phyloP scores from a whole-genome alignment of 2,329 filamentous ascomycete genomes.

The Pseudofabraea citricarpa region DNA sequence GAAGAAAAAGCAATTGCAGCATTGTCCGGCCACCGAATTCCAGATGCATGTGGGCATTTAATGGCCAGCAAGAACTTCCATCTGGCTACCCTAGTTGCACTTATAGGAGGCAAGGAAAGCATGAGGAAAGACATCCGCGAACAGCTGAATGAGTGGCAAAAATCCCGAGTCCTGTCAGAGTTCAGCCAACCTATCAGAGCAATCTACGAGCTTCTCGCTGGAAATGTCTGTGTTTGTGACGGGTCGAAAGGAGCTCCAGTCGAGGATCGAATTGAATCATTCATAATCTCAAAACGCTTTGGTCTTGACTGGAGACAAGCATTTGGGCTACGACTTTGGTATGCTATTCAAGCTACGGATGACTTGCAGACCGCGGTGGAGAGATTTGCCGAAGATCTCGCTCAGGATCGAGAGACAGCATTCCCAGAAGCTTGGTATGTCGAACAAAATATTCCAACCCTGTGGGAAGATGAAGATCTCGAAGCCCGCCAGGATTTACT shows the following conservation, averaged over 20 bases:
- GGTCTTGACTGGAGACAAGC: slow-evolving; percentile 89
- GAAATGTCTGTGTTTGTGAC: slow-evolving; percentile 79
- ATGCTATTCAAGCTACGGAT: slow-evolving; percentile 65
- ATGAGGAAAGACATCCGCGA: slow-evolving; percentile 70
- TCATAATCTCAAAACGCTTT: slow-evolving; percentile 79
- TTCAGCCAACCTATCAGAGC: slow-evolving; percentile 80
- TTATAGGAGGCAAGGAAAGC: slow-evolving; percentile 69
- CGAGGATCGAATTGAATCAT: slow-evolving; percentile 77
- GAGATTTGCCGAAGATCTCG: slow-evolving; percentile 69
- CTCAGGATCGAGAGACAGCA: slow-evolving; percentile 62
- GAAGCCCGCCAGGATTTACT: slow-evolving; percentile 69
- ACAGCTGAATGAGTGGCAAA: slow-evolving; percentile 81
- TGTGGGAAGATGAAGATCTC: slow-evolving; percentile 57
- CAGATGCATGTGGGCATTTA: slow-evolving; percentile 78
- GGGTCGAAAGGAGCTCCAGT: slow-evolving; percentile 67
- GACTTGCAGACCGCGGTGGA: slow-evolving; percentile 68
- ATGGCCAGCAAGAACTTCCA: slow-evolving; percentile 73
- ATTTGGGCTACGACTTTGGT: slow-evolving; percentile 89
- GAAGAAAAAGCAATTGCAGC: slow-evolving; percentile 84
- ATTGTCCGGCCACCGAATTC: slow-evolving; percentile 72
- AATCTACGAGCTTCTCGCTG: slow-evolving; percentile 83
- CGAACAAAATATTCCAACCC: slow-evolving; percentile 50
- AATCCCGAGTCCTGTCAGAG: slow-evolving; percentile 79
- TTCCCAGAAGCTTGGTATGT: slow-evolving; percentile 69
- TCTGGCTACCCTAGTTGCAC: slow-evolving; percentile 77